Percentiles rank a stretch among this genome's conserved stretches.
These are phyloP conservation scores for Craspedostauros australis DNA, from an alignment of 108 stramenopile genomes.

Conservation along the genomic window DNA sequence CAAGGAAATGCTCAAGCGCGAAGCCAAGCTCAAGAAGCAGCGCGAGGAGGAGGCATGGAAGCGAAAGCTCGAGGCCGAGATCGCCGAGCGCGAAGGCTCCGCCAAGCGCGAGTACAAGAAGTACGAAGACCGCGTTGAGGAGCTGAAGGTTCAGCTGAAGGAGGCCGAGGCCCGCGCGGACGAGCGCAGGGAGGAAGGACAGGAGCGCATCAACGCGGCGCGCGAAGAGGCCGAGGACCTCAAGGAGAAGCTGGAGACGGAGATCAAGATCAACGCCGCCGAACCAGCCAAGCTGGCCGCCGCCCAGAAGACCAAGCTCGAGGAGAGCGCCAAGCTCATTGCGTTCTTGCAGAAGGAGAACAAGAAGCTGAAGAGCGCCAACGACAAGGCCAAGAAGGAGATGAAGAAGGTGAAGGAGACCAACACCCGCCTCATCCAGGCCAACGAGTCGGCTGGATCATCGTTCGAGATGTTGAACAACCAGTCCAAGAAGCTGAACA, in stretches of 20 bases:
- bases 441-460: constrained; percentile 50
- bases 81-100: constrained; percentile 22
- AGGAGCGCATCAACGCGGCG: constrained; percentile 16
- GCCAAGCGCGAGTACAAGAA: constrained; percentile 38
- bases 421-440: constrained; percentile 41
- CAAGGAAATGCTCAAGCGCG: constrained; percentile 11
- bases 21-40: constrained; percentile 19
- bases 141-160: constrained; percentile 27
- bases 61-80: constrained; percentile 18
- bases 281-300: constrained; percentile 29
- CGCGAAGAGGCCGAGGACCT: constrained; percentile 23
- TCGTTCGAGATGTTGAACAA: constrained; percentile 49
- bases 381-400: constrained; percentile 45
- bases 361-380: constrained; percentile 36
- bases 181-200: constrained; percentile 24
- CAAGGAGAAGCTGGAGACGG: constrained; percentile 22
- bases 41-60: constrained; percentile 26
- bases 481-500: constrained; percentile 33
- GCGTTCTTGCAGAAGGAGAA: constrained; percentile 56
- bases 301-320: constrained; percentile 37
- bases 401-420: constrained; percentile 49
- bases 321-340: constrained; percentile 47
- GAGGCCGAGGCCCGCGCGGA: constrained; percentile 31
- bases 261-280: constrained; percentile 15
- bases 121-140: constrained; percentile 35